Conservation (phyloP, 2,329 filamentous ascomycete species). For the Aspergillus hiratsukae region DNA sequence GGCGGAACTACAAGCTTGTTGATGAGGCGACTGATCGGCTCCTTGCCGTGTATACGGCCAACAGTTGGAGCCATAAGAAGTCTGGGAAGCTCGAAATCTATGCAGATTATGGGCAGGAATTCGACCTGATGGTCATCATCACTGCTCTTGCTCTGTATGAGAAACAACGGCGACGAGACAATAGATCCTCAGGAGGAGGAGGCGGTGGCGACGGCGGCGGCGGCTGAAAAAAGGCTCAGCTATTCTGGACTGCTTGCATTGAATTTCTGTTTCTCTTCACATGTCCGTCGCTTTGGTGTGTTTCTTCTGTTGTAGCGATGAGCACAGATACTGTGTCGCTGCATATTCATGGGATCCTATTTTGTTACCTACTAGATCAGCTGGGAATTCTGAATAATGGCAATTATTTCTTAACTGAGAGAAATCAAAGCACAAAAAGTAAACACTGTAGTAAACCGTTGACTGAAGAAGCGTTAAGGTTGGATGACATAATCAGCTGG, state of each 20-base stretch:
- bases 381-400: neutral
- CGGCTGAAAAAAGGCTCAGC: neutral
- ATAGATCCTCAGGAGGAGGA: conserved; percentile 3
- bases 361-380: neutral
- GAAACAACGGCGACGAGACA: conserved; percentile 17
- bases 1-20: conserved; percentile 31
- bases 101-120: conserved; percentile 21
- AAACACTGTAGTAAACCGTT: no score
- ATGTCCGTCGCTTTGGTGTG: neutral
- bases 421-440: neutral
- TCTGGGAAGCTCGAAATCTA: conserved; percentile 30
- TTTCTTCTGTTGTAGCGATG: neutral
- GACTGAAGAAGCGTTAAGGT: neutral
- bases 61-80: conserved; percentile 23
- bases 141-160: conserved; percentile 24
- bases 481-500: neutral
- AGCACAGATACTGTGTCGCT: neutral
- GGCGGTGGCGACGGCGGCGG: conserved; percentile 12
- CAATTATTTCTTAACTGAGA: neutral
- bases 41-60: conserved; percentile 29
- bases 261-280: neutral
- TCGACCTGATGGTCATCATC: conserved; percentile 28
- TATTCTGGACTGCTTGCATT: neutral
- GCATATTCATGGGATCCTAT: neutral
- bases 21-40: conserved; percentile 25